Evolutionary conservation across 2,329 filamentous ascomycete species (phyloP), one percentile per base, ranked within the genome.

Genomic region (Aureobasidium mangrovei): DNA sequence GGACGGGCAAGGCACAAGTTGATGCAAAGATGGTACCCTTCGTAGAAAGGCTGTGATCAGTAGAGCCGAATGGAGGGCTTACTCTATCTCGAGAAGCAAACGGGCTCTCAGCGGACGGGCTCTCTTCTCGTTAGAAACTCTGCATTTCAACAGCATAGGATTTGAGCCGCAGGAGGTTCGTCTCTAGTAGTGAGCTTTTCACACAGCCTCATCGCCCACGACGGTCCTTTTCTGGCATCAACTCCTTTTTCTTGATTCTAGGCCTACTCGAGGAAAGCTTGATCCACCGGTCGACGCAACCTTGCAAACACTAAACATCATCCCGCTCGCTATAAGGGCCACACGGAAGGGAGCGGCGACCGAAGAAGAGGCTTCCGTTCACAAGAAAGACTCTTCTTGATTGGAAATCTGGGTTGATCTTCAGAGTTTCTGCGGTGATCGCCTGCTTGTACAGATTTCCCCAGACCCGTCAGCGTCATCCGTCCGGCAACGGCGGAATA

Each of bases 181-280:
- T 18, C 18, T 18, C 18, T 18, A 18, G 18, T 18, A 18, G 18
- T 18, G 18, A 18, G 18, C 18, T 18, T 18, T 18, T 18, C 18
- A 18, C 18, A 18, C 18, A 18, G 18, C 18, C 18, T 18, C 18
- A 18, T 18, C 18, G 18, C 18, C 18, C 18, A 18, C 18, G 18
- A 18, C 18, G 18, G 18, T 18, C 26, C 33, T 28, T 39, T 49
- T 49, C 46, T 49, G 46, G 40, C 35, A 49, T 49, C 46, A 40
- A 12, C 46, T 49, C 46, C 46, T 49, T 49, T 32, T 48, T 7
- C 35, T 39, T 40, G 36, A 36, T 49, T 49, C 46, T 49, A 36
- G 46, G n/a, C 35, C 35, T n/a, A 48, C n/a, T 39, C 26, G 35
- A 49, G 27, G 26, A 49, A 49, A 49, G 46, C 46, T 49, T 40